Evolutionary conservation across 495 filamentous ascomycete species (phyloP).

Genomic region (Acidomyces sp.): DNA sequence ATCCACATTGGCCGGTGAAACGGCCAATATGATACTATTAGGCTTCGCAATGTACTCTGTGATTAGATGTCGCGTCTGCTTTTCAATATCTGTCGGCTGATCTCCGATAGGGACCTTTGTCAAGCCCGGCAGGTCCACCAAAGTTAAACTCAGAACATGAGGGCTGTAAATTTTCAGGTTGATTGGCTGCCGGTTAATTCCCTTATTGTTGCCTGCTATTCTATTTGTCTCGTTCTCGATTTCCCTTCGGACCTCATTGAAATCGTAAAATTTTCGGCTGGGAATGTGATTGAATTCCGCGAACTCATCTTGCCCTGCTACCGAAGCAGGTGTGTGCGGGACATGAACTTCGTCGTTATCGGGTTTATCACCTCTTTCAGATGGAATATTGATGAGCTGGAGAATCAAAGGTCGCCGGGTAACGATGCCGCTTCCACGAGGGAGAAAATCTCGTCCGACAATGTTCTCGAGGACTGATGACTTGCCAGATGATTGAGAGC

Average conservation of each 20-base stretch:
- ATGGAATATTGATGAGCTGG: slow-evolving; percentile 94
- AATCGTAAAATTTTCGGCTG: slow-evolving; percentile 81
- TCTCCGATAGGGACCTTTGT: slow-evolving; percentile 98
- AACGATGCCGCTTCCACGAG: slow-evolving; percentile 91
- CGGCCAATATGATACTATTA: slow-evolving; percentile 94
- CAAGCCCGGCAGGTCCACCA: slow-evolving; percentile 90
- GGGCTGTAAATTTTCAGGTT: slow-evolving; percentile 99
- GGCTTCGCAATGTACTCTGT: slow-evolving; percentile 98
- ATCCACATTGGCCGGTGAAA: slow-evolving; percentile 95
- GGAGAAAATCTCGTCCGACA: slow-evolving; percentile 92
- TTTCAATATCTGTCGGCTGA: slow-evolving; percentile 96
- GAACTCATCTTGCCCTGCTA: slow-evolving; percentile 71
- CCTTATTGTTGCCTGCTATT: slow-evolving; percentile 95
- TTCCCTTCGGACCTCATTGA: slow-evolving; percentile 81
- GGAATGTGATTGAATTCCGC: slow-evolving; percentile 94
- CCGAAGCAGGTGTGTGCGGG: slow-evolving; percentile 56
- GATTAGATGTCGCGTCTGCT: slow-evolving; percentile 93
- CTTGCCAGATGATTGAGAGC: slow-evolving; percentile 96
- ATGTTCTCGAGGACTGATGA: slow-evolving; percentile 99
- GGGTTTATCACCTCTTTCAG: slow-evolving; percentile 55
- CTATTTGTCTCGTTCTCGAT: slow-evolving; percentile 94
- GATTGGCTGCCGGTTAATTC: slow-evolving; percentile 93
- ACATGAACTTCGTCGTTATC: slow-evolving; percentile 51
- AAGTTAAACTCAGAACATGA: slow-evolving; percentile 86
- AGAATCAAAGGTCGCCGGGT: slow-evolving; percentile 88